A percentile compares a stretch with the other conserved stretches of the same genome.
These are phyloP conservation scores for Aaosphaeria arxii DNA, from an alignment of 2,329 filamentous ascomycete species.

Conservation along the genomic window DNA sequence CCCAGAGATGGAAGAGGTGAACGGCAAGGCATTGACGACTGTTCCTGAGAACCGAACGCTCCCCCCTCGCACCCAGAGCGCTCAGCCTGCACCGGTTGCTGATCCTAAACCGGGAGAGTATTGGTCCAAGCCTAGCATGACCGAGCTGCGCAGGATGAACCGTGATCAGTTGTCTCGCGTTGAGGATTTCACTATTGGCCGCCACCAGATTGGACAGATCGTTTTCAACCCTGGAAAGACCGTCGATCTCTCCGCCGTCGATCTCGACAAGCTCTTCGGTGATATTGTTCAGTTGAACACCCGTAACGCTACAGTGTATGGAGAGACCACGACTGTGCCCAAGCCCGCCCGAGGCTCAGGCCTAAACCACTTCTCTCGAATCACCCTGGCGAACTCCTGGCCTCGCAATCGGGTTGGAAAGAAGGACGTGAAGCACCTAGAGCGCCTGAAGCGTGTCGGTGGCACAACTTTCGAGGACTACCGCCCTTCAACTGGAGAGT, in stretches of 20 bases:
- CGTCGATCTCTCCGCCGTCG: slow-evolving; percentile 77
- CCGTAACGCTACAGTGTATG: slow-evolving; percentile 85
- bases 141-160: slow-evolving; percentile 76
- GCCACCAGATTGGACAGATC: slow-evolving; percentile 76
- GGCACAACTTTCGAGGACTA: slow-evolving; percentile 84
- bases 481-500: slow-evolving; percentile 74
- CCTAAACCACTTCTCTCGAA: slow-evolving; percentile 84
- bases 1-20: slow-evolving; percentile 69
- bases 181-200: slow-evolving; percentile 74
- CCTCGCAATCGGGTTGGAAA: slow-evolving; percentile 70
- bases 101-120: slow-evolving; percentile 70
- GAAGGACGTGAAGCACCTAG: slow-evolving; percentile 76
- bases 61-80: slow-evolving; percentile 24
- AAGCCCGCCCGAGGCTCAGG: slow-evolving; percentile 86
- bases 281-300: slow-evolving; percentile 72
- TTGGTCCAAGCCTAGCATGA: slow-evolving; percentile 76
- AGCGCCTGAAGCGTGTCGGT: slow-evolving; percentile 72
- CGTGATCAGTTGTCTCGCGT: slow-evolving; percentile 75
- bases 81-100: slow-evolving; percentile 16
- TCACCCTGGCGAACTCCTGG: slow-evolving; percentile 90
- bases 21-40: slow-evolving; percentile 72
- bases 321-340: slow-evolving; percentile 48
- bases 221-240: slow-evolving; percentile 58
- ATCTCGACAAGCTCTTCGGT: slow-evolving; percentile 76
- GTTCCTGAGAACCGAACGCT: slow-evolving; percentile 68